Percentiles rank a stretch among this genome's conserved stretches.
Conservation (phyloP, 306 rosid species). For the Vigna reflexopilosa region DNA sequence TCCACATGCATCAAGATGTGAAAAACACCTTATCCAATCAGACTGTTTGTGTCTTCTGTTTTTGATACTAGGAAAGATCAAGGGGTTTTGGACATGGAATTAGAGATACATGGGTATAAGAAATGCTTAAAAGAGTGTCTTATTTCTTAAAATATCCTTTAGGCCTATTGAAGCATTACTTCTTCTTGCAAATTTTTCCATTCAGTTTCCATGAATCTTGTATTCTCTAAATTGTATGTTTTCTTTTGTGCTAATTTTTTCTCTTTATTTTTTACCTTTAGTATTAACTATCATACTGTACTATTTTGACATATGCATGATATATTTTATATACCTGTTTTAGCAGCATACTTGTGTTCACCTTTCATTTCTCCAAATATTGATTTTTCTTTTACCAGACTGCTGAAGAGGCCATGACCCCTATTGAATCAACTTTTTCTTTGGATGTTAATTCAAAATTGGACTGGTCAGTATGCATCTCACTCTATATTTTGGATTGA, state of each 20-base stretch:
- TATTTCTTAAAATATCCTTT: not conserved
- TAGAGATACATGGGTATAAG: conserved; percentile 12
- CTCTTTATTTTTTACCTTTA: not conserved
- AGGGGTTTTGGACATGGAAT: conserved; percentile 15
- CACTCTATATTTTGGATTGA: conserved; percentile 22
- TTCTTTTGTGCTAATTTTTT: conserved; percentile 5
- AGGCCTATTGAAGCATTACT: conserved; percentile 9
- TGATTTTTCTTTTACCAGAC: conserved; percentile 57
- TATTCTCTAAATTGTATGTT: conserved; percentile 6
- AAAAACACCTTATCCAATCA: not conserved
- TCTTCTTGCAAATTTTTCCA: conserved; percentile 13
- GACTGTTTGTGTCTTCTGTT: conserved; percentile 23
- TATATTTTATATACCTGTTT: conserved; percentile 6
- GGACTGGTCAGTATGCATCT: conserved; percentile 78
- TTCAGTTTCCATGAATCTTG: conserved; percentile 18
- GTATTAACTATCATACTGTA: conserved; percentile 19
- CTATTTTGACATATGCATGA: conserved; percentile 20
- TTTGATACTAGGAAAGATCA: not conserved
- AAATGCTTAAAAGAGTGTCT: not conserved
- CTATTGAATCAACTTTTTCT: conserved; percentile 95
- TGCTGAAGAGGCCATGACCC: conserved; percentile 98
- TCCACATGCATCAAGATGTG: not conserved
- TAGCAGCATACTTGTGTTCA: conserved; percentile 7
- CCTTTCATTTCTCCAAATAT: conserved; percentile 15
- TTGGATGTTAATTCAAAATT: conserved; percentile 89